Base-by-base conservation (phyloP, 345 rosid genomes). In the Rhodamnia rubescens region DNA sequence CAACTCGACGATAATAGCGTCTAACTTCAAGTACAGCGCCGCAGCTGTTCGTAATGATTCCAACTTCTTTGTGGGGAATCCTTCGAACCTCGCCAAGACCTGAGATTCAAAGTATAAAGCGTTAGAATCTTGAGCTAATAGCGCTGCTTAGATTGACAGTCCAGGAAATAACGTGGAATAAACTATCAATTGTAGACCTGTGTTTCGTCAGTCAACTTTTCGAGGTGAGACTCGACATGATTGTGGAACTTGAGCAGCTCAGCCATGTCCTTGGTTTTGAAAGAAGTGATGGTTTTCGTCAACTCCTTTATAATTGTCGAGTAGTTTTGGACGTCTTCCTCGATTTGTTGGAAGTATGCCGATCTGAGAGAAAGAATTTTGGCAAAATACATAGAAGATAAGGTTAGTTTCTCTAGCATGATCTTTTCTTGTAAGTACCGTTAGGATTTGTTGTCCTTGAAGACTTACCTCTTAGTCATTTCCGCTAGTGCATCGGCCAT, bases 401-500 rank as follows among this genome's bases (percentile, higher is more conserved):
- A 82, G 14, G 84, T 82, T 27, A 53, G 18, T 26, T 44, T 44
- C 16, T 81, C 78, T 36, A 32, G 22, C 47, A 69, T 36, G 20
- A 18, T 18, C 47, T 69, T 36, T 69, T 36, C 78, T 69, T 69
- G 47, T 36, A 8, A 69, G 10, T 36, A 69, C 47, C 3, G 24
- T 8, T 32, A 32, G 78, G 78, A 69, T 69, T 36, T 69, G 21
- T 69, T 22, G 12, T 36, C 78, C 6, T 32, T 57, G 8, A 26
- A 36, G 52, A 50, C 54, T 51, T 87, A 92, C 94, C 98, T 94
- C 90, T 92, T 96, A 52, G 99, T 95, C 89, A 94, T 96, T 92
- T 97, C 98, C 56, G 98, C 97, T 15, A 97, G 92, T 56, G 99
- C 99, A 90, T 96, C 99, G 53, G 99, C 98, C 98, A 97, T 93